Conservation (phyloP, 768 basidiomycete species). For the Mrakia gelida region DNA sequence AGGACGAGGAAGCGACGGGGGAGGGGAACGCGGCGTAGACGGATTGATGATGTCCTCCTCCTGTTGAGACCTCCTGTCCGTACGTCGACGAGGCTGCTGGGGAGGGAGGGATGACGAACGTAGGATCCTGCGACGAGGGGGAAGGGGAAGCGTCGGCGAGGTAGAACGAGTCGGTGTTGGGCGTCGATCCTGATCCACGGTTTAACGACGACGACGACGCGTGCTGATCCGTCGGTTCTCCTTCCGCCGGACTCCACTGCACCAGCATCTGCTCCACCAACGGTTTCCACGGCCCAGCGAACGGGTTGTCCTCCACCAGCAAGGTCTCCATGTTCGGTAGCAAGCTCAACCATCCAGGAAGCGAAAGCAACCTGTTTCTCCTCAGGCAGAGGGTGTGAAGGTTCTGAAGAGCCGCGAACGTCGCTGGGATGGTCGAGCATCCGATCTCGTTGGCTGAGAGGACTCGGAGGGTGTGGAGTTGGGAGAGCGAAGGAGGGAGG, state of each 20-base stretch:
- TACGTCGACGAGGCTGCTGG: constrained; percentile 1
- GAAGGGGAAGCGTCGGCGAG: neutral
- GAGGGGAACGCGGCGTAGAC: neutral
- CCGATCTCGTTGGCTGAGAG: constrained; percentile 90
- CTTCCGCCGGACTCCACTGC: constrained; percentile 10
- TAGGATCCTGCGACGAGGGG: neutral
- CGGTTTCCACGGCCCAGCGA: constrained; percentile 87
- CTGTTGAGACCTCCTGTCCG: neutral
- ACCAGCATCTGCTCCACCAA: constrained; percentile 45
- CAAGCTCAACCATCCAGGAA: constrained; percentile 93
- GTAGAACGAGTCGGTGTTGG: constrained; percentile 12
- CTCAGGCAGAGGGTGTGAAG: constrained; percentile 73
- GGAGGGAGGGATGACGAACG: neutral
- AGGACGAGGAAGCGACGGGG: neutral
- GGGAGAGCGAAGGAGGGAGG: constrained; percentile 82
- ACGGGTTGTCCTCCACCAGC: constrained; percentile 92
- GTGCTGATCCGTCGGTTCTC: neutral
- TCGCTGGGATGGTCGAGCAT: constrained; percentile 66
- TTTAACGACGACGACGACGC: neutral
- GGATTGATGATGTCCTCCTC: neutral
- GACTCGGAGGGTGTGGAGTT: constrained; percentile 71
- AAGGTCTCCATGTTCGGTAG: constrained; percentile 75
- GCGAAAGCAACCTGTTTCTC: constrained; percentile 75
- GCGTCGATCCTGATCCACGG: constrained; percentile 3
- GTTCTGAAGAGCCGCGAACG: constrained; percentile 66